Evolutionary conservation across 768 basidiomycete species (phyloP), one percentile per base, ranked within the genome.

Genomic region (Lactarius deliciosus): DNA sequence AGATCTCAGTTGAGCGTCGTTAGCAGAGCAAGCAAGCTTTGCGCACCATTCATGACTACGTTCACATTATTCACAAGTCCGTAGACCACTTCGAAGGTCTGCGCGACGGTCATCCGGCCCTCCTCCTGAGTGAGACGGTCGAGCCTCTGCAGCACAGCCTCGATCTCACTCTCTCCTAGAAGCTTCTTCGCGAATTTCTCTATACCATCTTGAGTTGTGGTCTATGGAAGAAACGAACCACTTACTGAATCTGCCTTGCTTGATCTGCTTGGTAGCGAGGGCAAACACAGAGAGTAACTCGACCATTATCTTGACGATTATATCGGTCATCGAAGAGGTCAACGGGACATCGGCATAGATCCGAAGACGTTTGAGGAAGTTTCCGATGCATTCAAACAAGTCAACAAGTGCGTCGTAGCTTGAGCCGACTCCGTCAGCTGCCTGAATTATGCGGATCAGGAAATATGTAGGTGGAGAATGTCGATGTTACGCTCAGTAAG

Each of bases 191-290:
- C 28, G 11, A 64, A 43, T 34, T 60, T 64, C 38, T 54, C 64
- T 64, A 36, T 16, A 5, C 34, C 16, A 10, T 2, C 2, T 20
- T 65, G 7, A 65, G 53, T 10, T 1, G 11, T 32, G 8, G 9
- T 30, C 1, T 3, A 22, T 18, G 2, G 13, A 7, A 5, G 9
- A 43, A n/a, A 2, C 13, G 15, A 13, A 0, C 3, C 1, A 45
- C 64, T 65, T 22, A 65, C 59, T 65, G 5, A 65, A 41, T 54
- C 30, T 47, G 2, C 64, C 59, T 3, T 60, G 58, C 3, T 45
- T 43, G 30, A 65, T 53, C 16, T 65, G 38, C n/a, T 55, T 60
- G 8, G 59, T 60, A 2, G 64, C 64, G 2, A 65, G 30, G 11
- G 64, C 58, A 8, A 65, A 30, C 0, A 38, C 60, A 5, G 40